phyloP scores from a whole-genome alignment of 306 rosid genomes.

The Leucaena leucocephala region DNA sequence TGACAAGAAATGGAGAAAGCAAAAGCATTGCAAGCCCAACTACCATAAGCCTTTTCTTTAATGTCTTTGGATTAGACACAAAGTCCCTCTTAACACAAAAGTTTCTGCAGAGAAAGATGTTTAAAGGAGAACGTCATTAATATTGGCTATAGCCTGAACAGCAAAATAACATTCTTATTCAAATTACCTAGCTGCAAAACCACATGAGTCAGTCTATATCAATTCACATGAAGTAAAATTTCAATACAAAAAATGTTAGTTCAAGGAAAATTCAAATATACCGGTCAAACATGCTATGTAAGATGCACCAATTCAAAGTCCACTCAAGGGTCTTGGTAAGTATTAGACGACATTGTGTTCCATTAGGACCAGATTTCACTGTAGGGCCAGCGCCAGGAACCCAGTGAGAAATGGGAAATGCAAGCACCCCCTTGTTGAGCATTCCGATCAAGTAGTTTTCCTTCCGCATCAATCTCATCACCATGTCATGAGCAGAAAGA shows the following conservation, averaged over 20 bases:
- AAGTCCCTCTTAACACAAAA: constrained; percentile 76
- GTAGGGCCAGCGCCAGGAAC: constrained; percentile 89
- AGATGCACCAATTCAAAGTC: constrained; percentile 96
- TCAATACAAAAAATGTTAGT: not conserved
- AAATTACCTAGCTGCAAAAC: constrained; percentile 6
- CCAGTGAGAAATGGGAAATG: constrained; percentile 90
- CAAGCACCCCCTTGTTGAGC: constrained; percentile 92
- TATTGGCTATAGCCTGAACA: not conserved
- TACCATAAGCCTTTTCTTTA: constrained; percentile 81
- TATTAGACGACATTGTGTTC: constrained; percentile 56
- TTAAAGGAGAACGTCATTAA: constrained; percentile 37
- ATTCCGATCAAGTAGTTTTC: constrained; percentile 94
- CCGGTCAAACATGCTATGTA: constrained; percentile 98
- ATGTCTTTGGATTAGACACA: constrained; percentile 73
- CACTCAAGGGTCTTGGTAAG: constrained; percentile 92
- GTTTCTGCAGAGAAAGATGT: constrained; percentile 58
- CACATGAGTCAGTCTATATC: not conserved
- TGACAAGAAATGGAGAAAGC: constrained; percentile 95
- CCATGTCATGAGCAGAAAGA: constrained; percentile 89
- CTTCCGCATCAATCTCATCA: constrained; percentile 97
- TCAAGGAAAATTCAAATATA: constrained; percentile 28
- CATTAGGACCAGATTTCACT: constrained; percentile 55
- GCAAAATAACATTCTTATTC: not conserved
- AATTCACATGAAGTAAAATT: not conserved
- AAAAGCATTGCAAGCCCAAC: constrained; percentile 90